phyloP scores from a whole-genome alignment of 192 early-diverging fungal genomes.

The Paraglomus occultum region DNA sequence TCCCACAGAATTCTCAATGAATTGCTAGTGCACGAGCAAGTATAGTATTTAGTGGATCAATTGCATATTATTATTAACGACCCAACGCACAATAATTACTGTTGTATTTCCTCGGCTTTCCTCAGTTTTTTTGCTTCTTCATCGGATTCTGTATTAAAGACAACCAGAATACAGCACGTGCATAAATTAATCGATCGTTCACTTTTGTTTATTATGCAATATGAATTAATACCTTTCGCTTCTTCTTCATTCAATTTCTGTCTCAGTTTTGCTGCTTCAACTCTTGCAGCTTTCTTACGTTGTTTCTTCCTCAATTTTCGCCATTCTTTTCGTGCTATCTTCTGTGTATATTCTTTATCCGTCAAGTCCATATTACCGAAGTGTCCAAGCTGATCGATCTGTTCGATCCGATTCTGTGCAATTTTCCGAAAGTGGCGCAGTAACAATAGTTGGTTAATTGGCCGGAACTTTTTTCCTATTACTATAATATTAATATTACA shows the following conservation, averaged over 20 bases:
- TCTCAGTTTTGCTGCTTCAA: not conserved
- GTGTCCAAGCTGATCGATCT: too few relatives aligned
- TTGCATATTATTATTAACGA: not conserved
- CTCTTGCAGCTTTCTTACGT: slow-evolving; percentile 9
- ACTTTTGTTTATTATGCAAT: too few relatives aligned
- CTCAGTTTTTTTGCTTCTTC: not conserved
- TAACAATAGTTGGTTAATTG: too few relatives aligned
- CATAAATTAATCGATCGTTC: too few relatives aligned
- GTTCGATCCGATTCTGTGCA: too few relatives aligned
- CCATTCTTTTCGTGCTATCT: slow-evolving; percentile 19
- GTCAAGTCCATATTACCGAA: too few relatives aligned
- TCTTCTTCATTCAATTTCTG: slow-evolving; percentile 3
- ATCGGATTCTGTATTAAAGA: not conserved
- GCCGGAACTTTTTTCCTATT: too few relatives aligned
- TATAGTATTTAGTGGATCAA: too few relatives aligned
- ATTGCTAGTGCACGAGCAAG: not conserved
- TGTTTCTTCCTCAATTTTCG: slow-evolving; percentile 20
- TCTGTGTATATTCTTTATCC: not conserved
- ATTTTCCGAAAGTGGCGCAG: too few relatives aligned
- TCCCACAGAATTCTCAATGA: slow-evolving; percentile 30
- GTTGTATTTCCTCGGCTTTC: slow-evolving; percentile 21
- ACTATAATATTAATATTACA: too few relatives aligned
- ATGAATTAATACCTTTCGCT: not conserved
- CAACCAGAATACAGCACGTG: too few relatives aligned
- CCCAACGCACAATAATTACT: not conserved